Evolutionary conservation across 345 rosid genomes (phyloP).

Genomic region (Rhodomyrtus tomentosa): DNA sequence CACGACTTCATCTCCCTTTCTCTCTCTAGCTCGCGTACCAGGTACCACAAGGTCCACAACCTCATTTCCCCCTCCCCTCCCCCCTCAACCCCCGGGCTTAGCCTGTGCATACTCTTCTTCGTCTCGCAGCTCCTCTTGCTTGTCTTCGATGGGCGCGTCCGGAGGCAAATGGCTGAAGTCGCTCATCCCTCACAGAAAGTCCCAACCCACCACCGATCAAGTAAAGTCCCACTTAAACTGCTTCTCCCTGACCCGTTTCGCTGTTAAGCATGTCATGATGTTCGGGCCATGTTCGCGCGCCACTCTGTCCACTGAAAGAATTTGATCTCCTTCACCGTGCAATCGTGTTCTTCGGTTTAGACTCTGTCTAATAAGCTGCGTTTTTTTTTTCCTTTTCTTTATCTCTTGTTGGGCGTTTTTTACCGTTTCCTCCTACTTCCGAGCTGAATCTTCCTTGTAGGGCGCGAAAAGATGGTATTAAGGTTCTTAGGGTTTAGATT

Average conservation of each 20-base stretch:
- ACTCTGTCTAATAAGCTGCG: neutral
- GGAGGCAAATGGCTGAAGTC: slow-evolving; percentile 6
- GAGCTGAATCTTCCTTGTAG: neutral
- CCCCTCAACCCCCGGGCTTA: too few relatives aligned
- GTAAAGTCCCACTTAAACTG: slow-evolving; percentile 13
- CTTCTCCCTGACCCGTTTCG: neutral
- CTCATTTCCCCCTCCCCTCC: neutral
- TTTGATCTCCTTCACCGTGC: neutral
- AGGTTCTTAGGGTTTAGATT: neutral
- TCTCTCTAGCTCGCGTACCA: neutral
- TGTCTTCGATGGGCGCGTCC: slow-evolving; percentile 1
- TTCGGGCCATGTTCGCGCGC: neutral
- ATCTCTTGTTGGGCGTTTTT: neutral
- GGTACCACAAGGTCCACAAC: neutral
- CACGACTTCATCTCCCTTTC: too few relatives aligned
- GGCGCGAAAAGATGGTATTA: neutral
- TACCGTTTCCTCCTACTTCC: neutral
- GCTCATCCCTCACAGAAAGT: slow-evolving; percentile 1
- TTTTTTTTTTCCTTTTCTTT: too few relatives aligned
- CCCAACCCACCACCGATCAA: slow-evolving; percentile 11
- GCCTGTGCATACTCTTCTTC: neutral
- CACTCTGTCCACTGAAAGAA: neutral
- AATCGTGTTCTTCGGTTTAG: neutral
- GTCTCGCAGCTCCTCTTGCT: neutral
- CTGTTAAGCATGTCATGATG: neutral